Evolutionary conservation across 148 eudicot species (phyloP).

Genomic region (Vaccinium vitisidaea): DNA sequence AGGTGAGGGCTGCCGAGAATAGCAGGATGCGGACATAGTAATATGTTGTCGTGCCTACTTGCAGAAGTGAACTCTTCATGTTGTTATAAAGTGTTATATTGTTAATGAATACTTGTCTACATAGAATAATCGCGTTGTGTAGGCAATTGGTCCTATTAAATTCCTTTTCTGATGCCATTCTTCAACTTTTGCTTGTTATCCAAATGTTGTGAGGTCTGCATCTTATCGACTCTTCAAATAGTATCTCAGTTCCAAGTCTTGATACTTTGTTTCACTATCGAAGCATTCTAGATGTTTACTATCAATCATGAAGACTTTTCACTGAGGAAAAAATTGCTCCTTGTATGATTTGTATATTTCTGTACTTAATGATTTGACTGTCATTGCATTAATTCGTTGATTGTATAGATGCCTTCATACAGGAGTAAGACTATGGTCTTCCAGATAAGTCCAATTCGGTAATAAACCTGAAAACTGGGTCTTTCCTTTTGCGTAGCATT

Average conservation of each 20-base stretch:
- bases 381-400: background rate
- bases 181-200: background rate
- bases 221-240: background rate
- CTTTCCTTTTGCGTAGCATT: too few species aligned
- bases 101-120: background rate
- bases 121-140: background rate
- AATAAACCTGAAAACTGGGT: background rate
- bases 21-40: conserved; percentile 76
- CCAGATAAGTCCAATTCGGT: too few species aligned
- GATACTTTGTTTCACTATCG: background rate
- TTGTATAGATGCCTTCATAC: too few species aligned
- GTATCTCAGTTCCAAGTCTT: background rate
- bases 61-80: background rate
- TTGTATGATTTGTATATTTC: background rate
- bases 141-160: background rate
- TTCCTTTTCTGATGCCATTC: background rate
- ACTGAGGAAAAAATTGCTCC: background rate
- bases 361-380: background rate
- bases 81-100: background rate
- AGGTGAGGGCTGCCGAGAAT: conserved; percentile 86
- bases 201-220: background rate
- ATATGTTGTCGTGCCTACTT: background rate
- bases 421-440: too few species aligned
- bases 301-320: background rate
- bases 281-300: background rate